These are phyloP conservation scores for Leccinum solheimii DNA, from an alignment of 1,284 basidiomycete genomes.

Conservation along the genomic window DNA sequence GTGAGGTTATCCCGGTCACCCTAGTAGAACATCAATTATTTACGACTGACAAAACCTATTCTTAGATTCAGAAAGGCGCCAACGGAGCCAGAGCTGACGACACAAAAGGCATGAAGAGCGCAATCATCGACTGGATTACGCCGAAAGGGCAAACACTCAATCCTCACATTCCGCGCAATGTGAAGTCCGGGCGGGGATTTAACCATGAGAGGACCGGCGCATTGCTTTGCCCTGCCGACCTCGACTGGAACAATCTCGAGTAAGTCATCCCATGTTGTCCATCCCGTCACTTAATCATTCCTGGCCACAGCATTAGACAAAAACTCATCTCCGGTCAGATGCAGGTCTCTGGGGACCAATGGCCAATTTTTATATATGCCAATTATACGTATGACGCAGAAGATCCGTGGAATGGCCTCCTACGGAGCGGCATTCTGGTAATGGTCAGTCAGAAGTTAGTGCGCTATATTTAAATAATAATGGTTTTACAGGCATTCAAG, in stretches of 20 bases:
- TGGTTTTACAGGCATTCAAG: too few species aligned
- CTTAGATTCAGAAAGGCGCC: neutral
- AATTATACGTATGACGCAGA: neutral
- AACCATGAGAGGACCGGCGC: neutral
- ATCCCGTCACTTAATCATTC: too few species aligned
- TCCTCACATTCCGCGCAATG: neutral
- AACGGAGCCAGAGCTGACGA: neutral
- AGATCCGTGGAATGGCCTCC: neutral
- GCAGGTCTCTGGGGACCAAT: neutral
- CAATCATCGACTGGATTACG: neutral
- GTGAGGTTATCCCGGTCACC: neutral
- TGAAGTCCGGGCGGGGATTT: neutral
- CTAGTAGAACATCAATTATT: too few species aligned
- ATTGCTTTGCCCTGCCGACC: neutral
- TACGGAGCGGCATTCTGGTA: neutral
- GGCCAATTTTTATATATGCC: neutral
- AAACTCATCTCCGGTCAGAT: neutral
- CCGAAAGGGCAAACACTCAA: neutral
- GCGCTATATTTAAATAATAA: too few species aligned
- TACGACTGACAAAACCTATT: too few species aligned
- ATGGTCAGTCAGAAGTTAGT: neutral
- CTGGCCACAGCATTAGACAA: neutral
- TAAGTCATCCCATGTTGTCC: neutral
- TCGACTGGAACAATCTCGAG: constrained; percentile 1
- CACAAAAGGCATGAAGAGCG: neutral